Evolutionary conservation across 306 rosid genomes (phyloP), one percentile per base, ranked within the genome.

Genomic region (Pterocarpus macrocarpus): DNA sequence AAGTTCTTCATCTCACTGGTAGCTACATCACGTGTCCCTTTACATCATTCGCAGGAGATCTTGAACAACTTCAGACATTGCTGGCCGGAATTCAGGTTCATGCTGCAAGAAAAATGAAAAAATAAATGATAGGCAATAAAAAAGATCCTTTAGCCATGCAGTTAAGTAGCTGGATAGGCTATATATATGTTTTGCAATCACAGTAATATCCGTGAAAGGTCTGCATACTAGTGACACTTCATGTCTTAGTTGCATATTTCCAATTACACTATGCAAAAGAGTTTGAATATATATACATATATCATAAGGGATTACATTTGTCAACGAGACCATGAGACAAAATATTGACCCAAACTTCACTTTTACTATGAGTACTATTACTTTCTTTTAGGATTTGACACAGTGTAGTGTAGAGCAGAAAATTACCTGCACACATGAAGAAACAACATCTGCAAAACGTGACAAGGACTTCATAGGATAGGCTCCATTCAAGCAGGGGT

Each of bases 31-130:
- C 16, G 15, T 49, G 44, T 55, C 28, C 39, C 39, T 80, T 86
- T 86, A 88, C 66, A 78, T 56, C 89, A 89, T 87, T 77, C 87
- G 90, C 58, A 90, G 33, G 38, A 95, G 91, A 85, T 93, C 94
- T 77, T 84, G 96, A 75, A 93, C 92, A 72, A 93, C 82, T 84
- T 93, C 98, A 5, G 94, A 90, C 86, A 95, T 91, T 5, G 90
- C 92, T 28, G 97, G 97, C 74, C 97, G 88, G 73, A 95, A 95
- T 86, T 95, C 97, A 1, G 99, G 97, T 83, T 95, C 98, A 14
- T 82, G 89, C 98, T 95, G 91, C 50, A 85, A 83, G 8, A 55
- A 82, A 47, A 52, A 13, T 4, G 47, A 38, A n/a, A 15, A 13
- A 4, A 45, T 78, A 73, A 53, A 73, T 35, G n/a, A 79, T 14